Conservation (phyloP, 179 eudicot species). For the Spergularia azorica region DNA sequence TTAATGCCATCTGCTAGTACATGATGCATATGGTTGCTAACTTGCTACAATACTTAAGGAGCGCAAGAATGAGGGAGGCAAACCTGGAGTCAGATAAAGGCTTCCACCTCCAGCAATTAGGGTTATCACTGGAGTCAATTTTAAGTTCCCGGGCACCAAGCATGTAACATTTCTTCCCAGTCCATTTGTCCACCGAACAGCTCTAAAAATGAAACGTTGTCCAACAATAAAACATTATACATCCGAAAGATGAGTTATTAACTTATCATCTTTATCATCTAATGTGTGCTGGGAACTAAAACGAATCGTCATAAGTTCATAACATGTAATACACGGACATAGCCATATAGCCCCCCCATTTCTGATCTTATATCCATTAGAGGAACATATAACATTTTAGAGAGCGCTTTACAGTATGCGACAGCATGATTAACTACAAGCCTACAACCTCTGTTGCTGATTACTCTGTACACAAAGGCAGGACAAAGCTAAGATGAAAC, state of each 20-base stretch:
- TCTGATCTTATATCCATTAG: too few relatives aligned
- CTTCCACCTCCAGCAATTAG: conserved; percentile 32
- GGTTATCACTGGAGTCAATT: conserved; percentile 17
- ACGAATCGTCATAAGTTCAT: background rate
- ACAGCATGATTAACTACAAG: too few relatives aligned
- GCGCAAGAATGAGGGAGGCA: background rate
- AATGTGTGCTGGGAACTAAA: background rate
- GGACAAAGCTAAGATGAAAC: too few relatives aligned
- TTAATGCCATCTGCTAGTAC: too few relatives aligned
- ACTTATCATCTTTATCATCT: background rate
- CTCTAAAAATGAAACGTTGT: conserved; percentile 23
- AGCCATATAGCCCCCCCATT: too few relatives aligned
- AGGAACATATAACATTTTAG: too few relatives aligned
- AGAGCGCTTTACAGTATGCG: too few relatives aligned
- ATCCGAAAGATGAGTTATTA: background rate
- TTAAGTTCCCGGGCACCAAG: conserved; percentile 31
- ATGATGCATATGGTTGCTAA: background rate
- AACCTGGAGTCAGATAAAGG: conserved; percentile 31
- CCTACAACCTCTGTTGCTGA: too few relatives aligned
- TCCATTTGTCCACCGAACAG: conserved; percentile 36
- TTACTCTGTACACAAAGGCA: background rate
- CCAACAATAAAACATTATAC: background rate
- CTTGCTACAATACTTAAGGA: background rate
- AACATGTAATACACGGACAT: too few relatives aligned
- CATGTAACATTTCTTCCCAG: conserved; percentile 37